These are phyloP conservation scores for Eucommia ulmoides DNA, from an alignment of 257 asterid species.

Conservation along the genomic window DNA sequence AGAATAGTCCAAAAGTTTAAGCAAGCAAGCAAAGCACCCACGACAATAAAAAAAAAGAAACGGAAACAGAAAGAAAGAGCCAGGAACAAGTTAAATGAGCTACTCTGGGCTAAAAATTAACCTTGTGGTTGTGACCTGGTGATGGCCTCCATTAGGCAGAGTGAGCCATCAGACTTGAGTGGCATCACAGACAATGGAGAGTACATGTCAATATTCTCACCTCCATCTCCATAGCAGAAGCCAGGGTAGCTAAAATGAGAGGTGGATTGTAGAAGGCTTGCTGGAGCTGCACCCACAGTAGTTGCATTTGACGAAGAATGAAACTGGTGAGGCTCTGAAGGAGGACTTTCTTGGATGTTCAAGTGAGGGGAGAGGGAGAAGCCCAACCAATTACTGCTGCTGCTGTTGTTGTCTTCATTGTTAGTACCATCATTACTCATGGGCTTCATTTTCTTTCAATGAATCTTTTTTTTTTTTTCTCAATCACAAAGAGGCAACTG, in stretches of 20 bases:
- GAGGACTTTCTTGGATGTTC: constrained; percentile 41
- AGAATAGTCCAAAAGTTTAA: constrained; percentile 7
- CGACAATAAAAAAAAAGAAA: too few relatives aligned
- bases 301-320: constrained; percentile 31
- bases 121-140: constrained; percentile 76
- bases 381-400: constrained; percentile 56
- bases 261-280: constrained; percentile 22
- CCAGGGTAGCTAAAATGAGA: constrained; percentile 39
- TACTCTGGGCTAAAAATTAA: constrained; percentile 12
- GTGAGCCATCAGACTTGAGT: constrained; percentile 77
- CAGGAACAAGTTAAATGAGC: constrained; percentile 1
- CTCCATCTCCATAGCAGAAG: constrained; percentile 45
- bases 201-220: constrained; percentile 32
- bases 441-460: constrained; percentile 27
- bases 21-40: too few relatives aligned
- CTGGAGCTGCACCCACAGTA: constrained; percentile 20
- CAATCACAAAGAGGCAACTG: constrained; percentile 4
- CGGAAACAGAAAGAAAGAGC: constrained; percentile 1
- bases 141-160: constrained; percentile 75
- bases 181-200: constrained; percentile 73
- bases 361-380: constrained; percentile 68
- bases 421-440: constrained; percentile 40
- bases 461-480: constrained; percentile 2
- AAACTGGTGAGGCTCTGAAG: constrained; percentile 18
- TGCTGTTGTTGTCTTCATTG: too few relatives aligned